Percentiles rank a stretch among this genome's conserved stretches.
Conservation (phyloP, 2,329 filamentous ascomycete genomes). For the Sporothrix brasiliensis region DNA sequence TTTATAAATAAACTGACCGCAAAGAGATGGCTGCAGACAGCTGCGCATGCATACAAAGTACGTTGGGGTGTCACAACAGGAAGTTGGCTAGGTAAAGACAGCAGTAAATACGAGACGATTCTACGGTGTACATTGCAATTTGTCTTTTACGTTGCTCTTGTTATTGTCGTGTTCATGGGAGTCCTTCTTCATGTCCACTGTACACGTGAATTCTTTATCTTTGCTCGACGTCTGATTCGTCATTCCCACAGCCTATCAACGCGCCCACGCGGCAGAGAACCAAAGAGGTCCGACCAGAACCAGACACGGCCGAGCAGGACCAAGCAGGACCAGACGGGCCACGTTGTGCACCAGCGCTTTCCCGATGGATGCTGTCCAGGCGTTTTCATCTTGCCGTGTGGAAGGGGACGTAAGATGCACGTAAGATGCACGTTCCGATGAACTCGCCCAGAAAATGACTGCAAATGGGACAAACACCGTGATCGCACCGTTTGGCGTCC, state of each 20-base stretch:
- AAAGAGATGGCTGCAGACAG: background rate
- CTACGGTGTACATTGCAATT: background rate
- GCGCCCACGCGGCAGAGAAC: conserved; percentile 4
- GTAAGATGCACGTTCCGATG: background rate
- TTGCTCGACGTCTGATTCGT: background rate
- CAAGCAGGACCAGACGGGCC: background rate
- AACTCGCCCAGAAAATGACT: background rate
- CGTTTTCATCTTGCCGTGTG: background rate
- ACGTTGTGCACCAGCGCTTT: conserved; percentile 7
- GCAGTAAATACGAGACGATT: background rate
- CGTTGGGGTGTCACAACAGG: background rate
- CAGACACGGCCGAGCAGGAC: background rate
- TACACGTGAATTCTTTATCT: background rate
- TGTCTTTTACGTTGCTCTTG: background rate
- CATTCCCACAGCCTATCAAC: conserved; percentile 2
- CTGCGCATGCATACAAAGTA: background rate
- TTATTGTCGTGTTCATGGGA: background rate
- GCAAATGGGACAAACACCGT: background rate
- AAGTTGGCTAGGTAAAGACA: background rate
- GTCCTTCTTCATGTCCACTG: background rate
- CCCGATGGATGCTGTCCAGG: background rate
- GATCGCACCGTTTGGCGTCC: too few species aligned
- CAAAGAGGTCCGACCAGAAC: background rate
- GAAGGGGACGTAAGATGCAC: background rate
- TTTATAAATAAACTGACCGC: background rate